Conservation (phyloP, 768 basidiomycete species). For the Mycena alexandri region DNA sequence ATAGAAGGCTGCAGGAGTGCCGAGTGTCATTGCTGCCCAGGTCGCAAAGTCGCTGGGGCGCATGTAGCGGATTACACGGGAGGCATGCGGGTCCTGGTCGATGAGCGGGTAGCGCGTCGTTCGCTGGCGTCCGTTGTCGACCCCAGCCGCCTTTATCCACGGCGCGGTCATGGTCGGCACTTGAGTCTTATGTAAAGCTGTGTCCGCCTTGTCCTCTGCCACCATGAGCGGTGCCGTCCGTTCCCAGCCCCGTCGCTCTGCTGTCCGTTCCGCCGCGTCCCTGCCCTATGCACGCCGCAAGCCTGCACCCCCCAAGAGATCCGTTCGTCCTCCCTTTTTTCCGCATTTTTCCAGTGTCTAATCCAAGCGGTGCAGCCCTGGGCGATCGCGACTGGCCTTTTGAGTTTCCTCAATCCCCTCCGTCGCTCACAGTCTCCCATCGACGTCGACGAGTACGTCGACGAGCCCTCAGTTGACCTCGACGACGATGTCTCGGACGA, state of each 20-base stretch:
- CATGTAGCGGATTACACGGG: constrained; percentile 90
- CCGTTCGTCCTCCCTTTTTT: constrained; percentile 50
- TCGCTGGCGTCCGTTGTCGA: constrained; percentile 48
- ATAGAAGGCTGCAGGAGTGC: constrained; percentile 85
- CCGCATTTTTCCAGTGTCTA: constrained; percentile 32
- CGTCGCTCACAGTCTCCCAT: constrained; percentile 42
- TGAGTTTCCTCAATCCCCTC: constrained; percentile 66
- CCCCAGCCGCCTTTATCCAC: constrained; percentile 52
- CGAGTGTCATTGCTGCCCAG: constrained; percentile 85
- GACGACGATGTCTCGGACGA: constrained; percentile 10
- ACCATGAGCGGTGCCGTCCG: constrained; percentile 70
- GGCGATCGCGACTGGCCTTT: constrained; percentile 61
- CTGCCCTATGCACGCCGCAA: constrained; percentile 68
- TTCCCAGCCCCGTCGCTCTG: constrained; percentile 54
- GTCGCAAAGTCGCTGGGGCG: constrained; percentile 87
- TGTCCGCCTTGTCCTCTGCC: constrained; percentile 27
- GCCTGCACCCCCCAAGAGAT: constrained; percentile 54
- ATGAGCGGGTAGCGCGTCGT: constrained; percentile 89
- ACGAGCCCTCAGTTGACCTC: constrained; percentile 31
- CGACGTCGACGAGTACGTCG: constrained; percentile 40
- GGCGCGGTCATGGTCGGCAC: not conserved
- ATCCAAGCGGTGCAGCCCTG: constrained; percentile 52
- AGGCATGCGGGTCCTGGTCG: constrained; percentile 92
- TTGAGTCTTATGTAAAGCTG: not conserved
- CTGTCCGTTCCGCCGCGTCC: constrained; percentile 52